phyloP scores from a whole-genome alignment of 2,329 filamentous ascomycete genomes.

The Talaromyces amestolkiae region DNA sequence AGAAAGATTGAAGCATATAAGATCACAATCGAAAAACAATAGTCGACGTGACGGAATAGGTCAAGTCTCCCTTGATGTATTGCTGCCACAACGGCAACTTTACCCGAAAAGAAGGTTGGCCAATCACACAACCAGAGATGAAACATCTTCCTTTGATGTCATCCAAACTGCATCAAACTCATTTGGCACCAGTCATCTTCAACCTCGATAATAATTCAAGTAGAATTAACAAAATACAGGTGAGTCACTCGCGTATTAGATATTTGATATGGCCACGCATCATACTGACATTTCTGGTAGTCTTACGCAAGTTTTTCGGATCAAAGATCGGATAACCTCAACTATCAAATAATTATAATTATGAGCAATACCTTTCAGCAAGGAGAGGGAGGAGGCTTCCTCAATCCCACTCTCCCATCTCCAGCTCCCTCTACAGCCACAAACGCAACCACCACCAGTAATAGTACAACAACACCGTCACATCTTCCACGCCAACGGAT shows the following conservation, averaged over 20 bases:
- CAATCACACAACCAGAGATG: not conserved
- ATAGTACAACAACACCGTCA: slow-evolving; percentile 27
- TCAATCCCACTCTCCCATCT: slow-evolving; percentile 40
- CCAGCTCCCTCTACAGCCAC: slow-evolving; percentile 48
- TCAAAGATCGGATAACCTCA: no score
- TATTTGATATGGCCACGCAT: not conserved
- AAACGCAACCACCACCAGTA: slow-evolving; percentile 32
- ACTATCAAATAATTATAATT: not conserved
- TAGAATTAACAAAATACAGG: not conserved
- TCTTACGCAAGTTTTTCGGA: not conserved
- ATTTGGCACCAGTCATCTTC: not conserved
- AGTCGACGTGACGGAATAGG: no score
- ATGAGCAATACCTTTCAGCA: not conserved
- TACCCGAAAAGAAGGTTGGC: slow-evolving; percentile 6
- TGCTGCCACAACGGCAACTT: slow-evolving; percentile 7
- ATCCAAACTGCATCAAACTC: not conserved
- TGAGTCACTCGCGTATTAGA: not conserved
- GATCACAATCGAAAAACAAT: no score
- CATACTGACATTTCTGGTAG: not conserved
- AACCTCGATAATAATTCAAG: not conserved
- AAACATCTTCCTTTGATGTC: slow-evolving; percentile 3
- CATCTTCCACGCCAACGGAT: slow-evolving; percentile 54
- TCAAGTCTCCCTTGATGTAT: not conserved
- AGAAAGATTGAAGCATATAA: no score
- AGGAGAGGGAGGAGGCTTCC: slow-evolving; percentile 39